These are phyloP conservation scores for Xylaria sp. DNA, from an alignment of 2,329 filamentous ascomycete genomes.

Conservation along the genomic window DNA sequence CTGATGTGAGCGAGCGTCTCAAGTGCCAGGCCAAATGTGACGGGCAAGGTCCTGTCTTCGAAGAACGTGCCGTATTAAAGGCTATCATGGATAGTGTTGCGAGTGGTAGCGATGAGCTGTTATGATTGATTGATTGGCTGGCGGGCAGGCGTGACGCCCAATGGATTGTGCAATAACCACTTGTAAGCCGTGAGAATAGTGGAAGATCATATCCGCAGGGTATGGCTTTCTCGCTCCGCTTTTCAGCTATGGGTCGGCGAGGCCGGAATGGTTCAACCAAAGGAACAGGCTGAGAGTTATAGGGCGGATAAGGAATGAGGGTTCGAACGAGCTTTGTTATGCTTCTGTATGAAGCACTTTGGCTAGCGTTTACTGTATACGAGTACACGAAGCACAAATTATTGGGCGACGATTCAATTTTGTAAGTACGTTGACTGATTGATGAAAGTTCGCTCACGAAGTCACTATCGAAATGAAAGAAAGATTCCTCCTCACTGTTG, in stretches of 20 bases:
- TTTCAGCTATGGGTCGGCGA: not conserved
- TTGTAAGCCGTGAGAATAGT: constrained; percentile 1
- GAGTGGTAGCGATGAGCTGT: constrained; percentile 80
- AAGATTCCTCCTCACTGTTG: constrained; percentile 7
- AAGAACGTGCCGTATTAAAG: constrained; percentile 75
- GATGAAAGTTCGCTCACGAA: constrained; percentile 16
- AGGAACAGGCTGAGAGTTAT: not conserved
- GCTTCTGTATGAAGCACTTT: constrained; percentile 14
- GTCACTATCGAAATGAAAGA: constrained; percentile 17
- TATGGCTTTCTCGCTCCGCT: not conserved
- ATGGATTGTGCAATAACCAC: not conserved
- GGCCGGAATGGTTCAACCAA: not conserved
- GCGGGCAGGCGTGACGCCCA: not conserved
- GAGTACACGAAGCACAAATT: constrained; percentile 23
- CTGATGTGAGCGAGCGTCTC: constrained; percentile 80
- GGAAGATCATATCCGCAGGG: not conserved
- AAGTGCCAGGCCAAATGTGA: constrained; percentile 82
- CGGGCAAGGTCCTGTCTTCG: constrained; percentile 88
- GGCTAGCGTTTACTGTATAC: constrained; percentile 18
- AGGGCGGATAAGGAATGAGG: not conserved
- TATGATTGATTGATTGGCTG: constrained; percentile 54
- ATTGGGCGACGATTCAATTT: constrained; percentile 14
- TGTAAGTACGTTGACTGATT: constrained; percentile 20
- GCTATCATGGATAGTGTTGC: constrained; percentile 84
- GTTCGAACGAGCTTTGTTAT: constrained; percentile 5